Base-by-base conservation (phyloP, 2,329 filamentous ascomycete genomes). In the Alternaria rosae region DNA sequence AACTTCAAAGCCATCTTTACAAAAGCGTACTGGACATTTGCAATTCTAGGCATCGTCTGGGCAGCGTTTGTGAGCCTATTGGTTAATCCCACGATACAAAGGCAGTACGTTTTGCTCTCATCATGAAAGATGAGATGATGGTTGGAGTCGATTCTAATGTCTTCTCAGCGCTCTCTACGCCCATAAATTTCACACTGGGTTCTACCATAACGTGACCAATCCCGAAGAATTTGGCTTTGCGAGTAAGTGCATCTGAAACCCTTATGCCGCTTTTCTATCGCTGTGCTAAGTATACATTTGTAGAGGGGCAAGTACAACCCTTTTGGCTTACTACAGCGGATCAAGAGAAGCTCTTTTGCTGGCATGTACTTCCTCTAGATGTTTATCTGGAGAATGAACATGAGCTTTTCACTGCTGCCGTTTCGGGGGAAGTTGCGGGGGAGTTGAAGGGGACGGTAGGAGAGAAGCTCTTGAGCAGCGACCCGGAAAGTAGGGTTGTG, bases 141-240 rank as follows among this genome's bases (percentile, higher is more conserved):
- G 5, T 28, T 21, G 12, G 23, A 41, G 38, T 28, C 21, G 42
- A 56, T 45, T 32, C 57, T 32, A 32, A 51, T 32, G 20, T 69
- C 13, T 3, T 11, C 23, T 38, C n/a, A 96, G 93, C 75, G 89
- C 91, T 23, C 79, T 97, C 6, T 99, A 98, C 77, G 89, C 91
- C 26, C 91, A 98, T 79, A 91, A 91, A 64, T 78, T 97, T 68
- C 90, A 93, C 66, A 90, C 89, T 3, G 84, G 87, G 4, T 88
- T 86, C 76, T 93, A 88, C 86, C 85, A 90, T 67, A 88, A 96
- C 75, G 78, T 94, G 44, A 87, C 93, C 64, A 84, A 89, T 61
- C 92, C 93, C 0, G 91, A 97, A 76, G 86, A 87, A 68, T 97
- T 93, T 85, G 94, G 94, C 0, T 97, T 97, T 78, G 88, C 92